A percentile compares a stretch with the other conserved stretches of the same genome.
Evolutionary conservation across 176 grass and related monocot species (phyloP).

Genomic region (Lolium multiflorum): DNA sequence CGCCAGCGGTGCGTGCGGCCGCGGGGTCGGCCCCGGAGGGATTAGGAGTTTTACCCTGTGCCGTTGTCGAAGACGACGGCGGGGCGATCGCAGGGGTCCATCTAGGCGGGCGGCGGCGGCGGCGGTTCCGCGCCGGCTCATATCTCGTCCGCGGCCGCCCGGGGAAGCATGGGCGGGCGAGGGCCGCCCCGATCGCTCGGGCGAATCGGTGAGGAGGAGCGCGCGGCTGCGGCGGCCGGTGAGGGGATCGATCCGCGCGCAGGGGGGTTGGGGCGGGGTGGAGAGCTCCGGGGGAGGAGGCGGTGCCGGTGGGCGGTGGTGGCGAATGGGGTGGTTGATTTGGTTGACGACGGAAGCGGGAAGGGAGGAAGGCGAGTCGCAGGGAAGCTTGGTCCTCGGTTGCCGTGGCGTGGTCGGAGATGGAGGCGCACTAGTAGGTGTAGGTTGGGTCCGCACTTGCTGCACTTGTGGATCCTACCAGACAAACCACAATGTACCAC

Average conservation of each 20-base stretch:
- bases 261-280: background rate
- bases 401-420: slow-evolving; percentile 3
- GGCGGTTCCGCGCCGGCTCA: slow-evolving; percentile 37
- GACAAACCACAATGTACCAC: background rate
- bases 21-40: background rate
- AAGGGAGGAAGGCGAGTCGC: background rate
- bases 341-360: slow-evolving; percentile 59
- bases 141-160: slow-evolving; percentile 25
- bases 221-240: background rate
- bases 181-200: slow-evolving; percentile 14
- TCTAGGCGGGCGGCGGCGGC: slow-evolving; percentile 8
- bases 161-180: slow-evolving; percentile 42
- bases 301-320: background rate
- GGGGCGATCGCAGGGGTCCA: slow-evolving; percentile 82
- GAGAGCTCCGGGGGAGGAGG: background rate
- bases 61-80: slow-evolving; percentile 99
- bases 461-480: background rate
- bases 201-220: background rate
- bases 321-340: slow-evolving; percentile 9
- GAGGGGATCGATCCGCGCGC: background rate
- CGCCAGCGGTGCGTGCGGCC: background rate
- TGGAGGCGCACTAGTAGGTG: slow-evolving; percentile 23
- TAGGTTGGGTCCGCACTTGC: slow-evolving; percentile 12
- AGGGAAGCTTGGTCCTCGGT: background rate
- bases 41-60: slow-evolving; percentile 57